Evolutionary conservation across 192 early-diverging fungal genomes (phyloP).

Genomic region (Lobosporangium transversale): DNA sequence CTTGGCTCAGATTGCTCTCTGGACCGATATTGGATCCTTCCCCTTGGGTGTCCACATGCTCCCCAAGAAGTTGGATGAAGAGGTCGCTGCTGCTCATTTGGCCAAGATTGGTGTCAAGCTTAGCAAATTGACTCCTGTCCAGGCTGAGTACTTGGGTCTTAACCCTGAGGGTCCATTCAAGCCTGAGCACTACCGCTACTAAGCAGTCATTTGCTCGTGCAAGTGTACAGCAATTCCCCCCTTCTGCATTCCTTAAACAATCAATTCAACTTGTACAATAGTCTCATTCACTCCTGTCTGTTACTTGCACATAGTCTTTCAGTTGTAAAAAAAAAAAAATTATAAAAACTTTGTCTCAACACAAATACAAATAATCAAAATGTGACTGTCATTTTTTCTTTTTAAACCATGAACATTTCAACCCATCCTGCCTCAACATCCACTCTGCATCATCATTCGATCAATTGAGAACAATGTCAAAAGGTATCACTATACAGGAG

Average conservation of each 20-base stretch:
- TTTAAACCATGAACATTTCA: neutral
- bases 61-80: constrained; percentile 99
- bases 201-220: constrained; percentile 16
- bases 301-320: constrained; percentile 17
- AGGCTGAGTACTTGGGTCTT: constrained; percentile 47
- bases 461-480: constrained; percentile 1
- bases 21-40: constrained; percentile 89
- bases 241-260: too few relatives aligned
- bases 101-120: constrained; percentile 96
- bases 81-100: constrained; percentile 94
- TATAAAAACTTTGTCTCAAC: constrained; percentile 36
- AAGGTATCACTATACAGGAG: too few relatives aligned
- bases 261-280: constrained; percentile 25
- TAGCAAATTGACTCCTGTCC: constrained; percentile 74
- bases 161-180: constrained; percentile 83
- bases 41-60: constrained; percentile 97
- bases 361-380: neutral
- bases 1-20: constrained; percentile 98
- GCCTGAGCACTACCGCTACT: constrained; percentile 96
- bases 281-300: neutral
- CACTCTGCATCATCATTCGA: too few relatives aligned
- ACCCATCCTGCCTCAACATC: neutral
- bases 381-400: too few relatives aligned
- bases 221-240: constrained; percentile 10
- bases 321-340: neutral